Conservation (phyloP, 805 yeast genomes). For the Ogataea wickerhamii region DNA sequence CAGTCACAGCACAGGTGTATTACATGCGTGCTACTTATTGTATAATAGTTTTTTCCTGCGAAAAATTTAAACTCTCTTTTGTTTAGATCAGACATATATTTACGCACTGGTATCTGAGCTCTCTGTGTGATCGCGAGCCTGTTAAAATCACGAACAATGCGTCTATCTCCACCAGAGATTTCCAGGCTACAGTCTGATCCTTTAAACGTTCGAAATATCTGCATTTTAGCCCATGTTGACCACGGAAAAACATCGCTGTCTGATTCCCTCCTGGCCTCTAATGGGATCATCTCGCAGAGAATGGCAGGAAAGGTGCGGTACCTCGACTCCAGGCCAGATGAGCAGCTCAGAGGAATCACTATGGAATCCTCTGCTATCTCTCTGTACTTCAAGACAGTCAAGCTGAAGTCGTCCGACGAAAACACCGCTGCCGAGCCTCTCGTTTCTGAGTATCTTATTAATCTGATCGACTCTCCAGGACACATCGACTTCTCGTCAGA, state of each 20-base stretch:
- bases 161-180: slow-evolving; percentile 61
- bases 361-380: slow-evolving; percentile 98
- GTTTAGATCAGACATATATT: background rate
- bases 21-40: too few relatives aligned
- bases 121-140: too few relatives aligned
- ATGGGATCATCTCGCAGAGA: slow-evolving; percentile 92
- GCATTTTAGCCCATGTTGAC: slow-evolving; percentile 96
- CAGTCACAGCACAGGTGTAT: too few relatives aligned
- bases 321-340: slow-evolving; percentile 92
- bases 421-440: slow-evolving; percentile 17
- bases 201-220: slow-evolving; percentile 74
- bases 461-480: slow-evolving; percentile 98
- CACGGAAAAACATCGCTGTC: slow-evolving; percentile 97
- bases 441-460: slow-evolving; percentile 77
- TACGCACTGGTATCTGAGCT: background rate
- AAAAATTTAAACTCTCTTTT: background rate
- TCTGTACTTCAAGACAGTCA: slow-evolving; percentile 72
- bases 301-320: slow-evolving; percentile 94
- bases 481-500: slow-evolving; percentile 96
- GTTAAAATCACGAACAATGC: slow-evolving; percentile 40
- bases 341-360: slow-evolving; percentile 92
- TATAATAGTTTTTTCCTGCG: too few relatives aligned
- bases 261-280: slow-evolving; percentile 88
- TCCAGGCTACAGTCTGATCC: slow-evolving; percentile 67
- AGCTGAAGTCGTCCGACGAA: slow-evolving; percentile 19